Conservation (phyloP, 1,139 yeast species). For the Yamadazyma diddensiae region DNA sequence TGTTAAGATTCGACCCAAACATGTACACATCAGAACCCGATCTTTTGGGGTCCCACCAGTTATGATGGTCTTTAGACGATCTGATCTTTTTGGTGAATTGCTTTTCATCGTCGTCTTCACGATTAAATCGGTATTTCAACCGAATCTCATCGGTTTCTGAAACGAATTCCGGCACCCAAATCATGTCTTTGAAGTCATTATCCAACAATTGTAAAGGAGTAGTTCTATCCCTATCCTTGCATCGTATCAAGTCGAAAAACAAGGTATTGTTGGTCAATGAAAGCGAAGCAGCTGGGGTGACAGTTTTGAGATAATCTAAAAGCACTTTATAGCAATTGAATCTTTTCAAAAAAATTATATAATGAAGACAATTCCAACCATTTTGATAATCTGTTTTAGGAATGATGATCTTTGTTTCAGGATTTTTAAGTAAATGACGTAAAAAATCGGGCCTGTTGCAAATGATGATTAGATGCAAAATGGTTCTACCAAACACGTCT, state of each 20-base stretch:
- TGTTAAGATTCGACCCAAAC: conserved; percentile 65
- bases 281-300: conserved; percentile 12
- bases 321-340: conserved; percentile 54
- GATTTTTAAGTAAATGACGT: conserved; percentile 44
- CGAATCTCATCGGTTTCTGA: conserved; percentile 28
- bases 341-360: conserved; percentile 58
- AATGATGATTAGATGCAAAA: conserved; percentile 57
- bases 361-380: conserved; percentile 83
- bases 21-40: conserved; percentile 64
- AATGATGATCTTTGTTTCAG: conserved; percentile 35
- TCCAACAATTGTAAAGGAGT: conserved; percentile 61
- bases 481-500: conserved; percentile 74
- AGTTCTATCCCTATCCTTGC: conserved; percentile 64
- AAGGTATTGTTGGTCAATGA: conserved; percentile 21
- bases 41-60: conserved; percentile 35
- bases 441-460: conserved; percentile 50
- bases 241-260: conserved; percentile 41
- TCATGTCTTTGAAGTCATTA: conserved; percentile 39
- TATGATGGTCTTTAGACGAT: conserved; percentile 13
- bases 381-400: conserved; percentile 63
- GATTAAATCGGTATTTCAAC: conserved; percentile 21
- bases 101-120: background rate
- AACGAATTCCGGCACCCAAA: conserved; percentile 46
- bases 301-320: conserved; percentile 29
- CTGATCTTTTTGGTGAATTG: conserved; percentile 5